Base-by-base conservation (phyloP, 495 filamentous ascomycete species). In the Pseudomonodictys pantanalensis region DNA sequence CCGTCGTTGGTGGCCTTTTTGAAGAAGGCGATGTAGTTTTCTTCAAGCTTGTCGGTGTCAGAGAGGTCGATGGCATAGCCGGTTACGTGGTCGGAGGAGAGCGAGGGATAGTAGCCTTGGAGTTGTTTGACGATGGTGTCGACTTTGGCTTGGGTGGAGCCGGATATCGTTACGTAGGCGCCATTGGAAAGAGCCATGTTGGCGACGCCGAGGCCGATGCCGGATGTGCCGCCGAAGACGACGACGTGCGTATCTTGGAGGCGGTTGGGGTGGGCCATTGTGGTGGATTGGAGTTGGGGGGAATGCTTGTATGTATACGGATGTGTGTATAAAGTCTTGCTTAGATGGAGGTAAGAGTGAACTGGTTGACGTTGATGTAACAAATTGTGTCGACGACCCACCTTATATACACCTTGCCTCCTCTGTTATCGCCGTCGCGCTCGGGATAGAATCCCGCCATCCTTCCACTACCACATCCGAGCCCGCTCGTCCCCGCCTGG, bases 11-110 rank as follows among this genome's bases (percentile, higher is more conserved):
- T 65, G 1, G 38, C 67, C 6, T 73, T 68, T 1, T 73, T 39
- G 53, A 87, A 78, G 7, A 86, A 72, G 0, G 52, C 41, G 17
- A 74, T 72, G 11, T 87, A 68, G 30, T 75, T 71, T 1, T 72
- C 59, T 48, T 85, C 77, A 2, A 82, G 62, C 25, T 64, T 66
- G 8, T 68, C 61, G 22, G 68, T 58, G 23, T 70, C 67, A 5
- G 72, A 72, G 0, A 89, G 77, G 58, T 88, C 79, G 68, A 76
- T 78, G 3, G 73, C 63, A 18, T 79, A 58, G n/a, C 79, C 80
- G 6, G 64, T 48, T 30, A 80, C 68, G 22, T 68, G 65, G 41
- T 73, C 74, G 5, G 51, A 23, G 20, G 58, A 33, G 0, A 60
- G n/a, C 3, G 20, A 46, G 3, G 79, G 72, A 33, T 76, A 75